Conservation (phyloP, 2,329 filamentous ascomycete species). For the Ophiostoma triangulosporum region DNA sequence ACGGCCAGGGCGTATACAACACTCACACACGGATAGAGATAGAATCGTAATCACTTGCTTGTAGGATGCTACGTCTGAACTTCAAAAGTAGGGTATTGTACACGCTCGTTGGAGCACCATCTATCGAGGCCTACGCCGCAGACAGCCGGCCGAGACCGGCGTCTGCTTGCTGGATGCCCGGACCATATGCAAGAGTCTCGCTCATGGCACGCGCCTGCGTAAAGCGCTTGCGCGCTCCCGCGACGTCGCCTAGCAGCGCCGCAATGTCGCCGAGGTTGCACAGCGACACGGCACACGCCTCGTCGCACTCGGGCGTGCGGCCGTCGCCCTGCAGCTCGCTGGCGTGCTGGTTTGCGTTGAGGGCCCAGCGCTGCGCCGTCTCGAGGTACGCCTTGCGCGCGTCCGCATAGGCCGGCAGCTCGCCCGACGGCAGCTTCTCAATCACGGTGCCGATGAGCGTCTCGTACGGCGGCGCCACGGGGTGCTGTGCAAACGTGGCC, state of each 20-base stretch:
- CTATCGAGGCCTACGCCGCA: not conserved
- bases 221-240: slow-evolving; percentile 55
- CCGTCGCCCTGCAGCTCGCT: slow-evolving; percentile 50
- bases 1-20: too few species aligned
- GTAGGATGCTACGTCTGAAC: too few species aligned
- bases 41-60: too few species aligned
- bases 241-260: slow-evolving; percentile 53
- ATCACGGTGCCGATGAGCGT: slow-evolving; percentile 18
- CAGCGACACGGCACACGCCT: slow-evolving; percentile 70
- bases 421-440: not conserved
- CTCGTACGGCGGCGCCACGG: slow-evolving; percentile 24
- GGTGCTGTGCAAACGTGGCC: slow-evolving; percentile 57
- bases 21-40: too few species aligned
- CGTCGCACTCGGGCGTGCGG: slow-evolving; percentile 66
- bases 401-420: slow-evolving; percentile 14
- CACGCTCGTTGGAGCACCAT: too few species aligned
- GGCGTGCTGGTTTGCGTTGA: slow-evolving; percentile 58
- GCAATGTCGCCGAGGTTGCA: slow-evolving; percentile 79
- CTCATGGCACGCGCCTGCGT: slow-evolving; percentile 52
- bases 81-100: not conserved
- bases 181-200: slow-evolving; percentile 35
- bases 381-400: slow-evolving; percentile 50
- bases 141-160: slow-evolving; percentile 26
- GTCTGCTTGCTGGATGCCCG: slow-evolving; percentile 39
- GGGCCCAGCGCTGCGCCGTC: slow-evolving; percentile 64